phyloP scores from a whole-genome alignment of 768 basidiomycete genomes.

The Myochromella boudieri region DNA sequence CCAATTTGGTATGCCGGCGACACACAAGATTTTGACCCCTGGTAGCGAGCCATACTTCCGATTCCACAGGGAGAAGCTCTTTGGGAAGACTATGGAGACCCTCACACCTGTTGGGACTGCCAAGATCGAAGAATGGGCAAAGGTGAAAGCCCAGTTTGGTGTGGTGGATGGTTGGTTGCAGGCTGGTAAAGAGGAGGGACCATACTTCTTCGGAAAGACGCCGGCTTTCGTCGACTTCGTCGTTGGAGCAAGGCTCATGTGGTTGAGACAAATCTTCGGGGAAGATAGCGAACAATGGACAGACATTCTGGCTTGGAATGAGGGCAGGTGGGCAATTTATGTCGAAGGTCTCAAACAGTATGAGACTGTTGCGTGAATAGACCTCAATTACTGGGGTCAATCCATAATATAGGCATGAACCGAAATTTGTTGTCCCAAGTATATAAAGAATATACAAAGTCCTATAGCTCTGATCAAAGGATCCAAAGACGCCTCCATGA shows the following conservation, averaged over 20 bases:
- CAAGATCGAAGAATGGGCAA: conserved; percentile 28
- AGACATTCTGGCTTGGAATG: conserved; percentile 25
- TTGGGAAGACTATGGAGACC: conserved; percentile 33
- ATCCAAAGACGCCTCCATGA: conserved; percentile 20
- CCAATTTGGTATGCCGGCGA: conserved; percentile 20
- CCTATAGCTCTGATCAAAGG: not conserved
- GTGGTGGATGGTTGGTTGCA: conserved; percentile 17
- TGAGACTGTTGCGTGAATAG: conserved; percentile 7
- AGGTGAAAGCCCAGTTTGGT: conserved; percentile 22
- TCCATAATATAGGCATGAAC: no score
- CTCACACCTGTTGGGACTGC: conserved; percentile 25
- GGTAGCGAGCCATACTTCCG: conserved; percentile 35
- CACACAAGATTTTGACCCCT: conserved; percentile 24
- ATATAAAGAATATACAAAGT: not conserved
- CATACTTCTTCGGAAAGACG: conserved; percentile 24
- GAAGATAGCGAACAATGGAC: conserved; percentile 29
- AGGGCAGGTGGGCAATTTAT: conserved; percentile 26
- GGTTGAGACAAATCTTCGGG: conserved; percentile 21
- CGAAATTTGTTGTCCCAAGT: not conserved
- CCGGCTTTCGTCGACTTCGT: conserved; percentile 30
- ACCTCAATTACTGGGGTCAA: no score
- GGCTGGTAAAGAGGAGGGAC: conserved; percentile 19
- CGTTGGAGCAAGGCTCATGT: conserved; percentile 23
- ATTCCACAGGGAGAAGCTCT: conserved; percentile 24
- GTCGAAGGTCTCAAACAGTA: conserved; percentile 22